Evolutionary conservation across 83 land plant species (phyloP).

Genomic region (Larix sibirica): DNA sequence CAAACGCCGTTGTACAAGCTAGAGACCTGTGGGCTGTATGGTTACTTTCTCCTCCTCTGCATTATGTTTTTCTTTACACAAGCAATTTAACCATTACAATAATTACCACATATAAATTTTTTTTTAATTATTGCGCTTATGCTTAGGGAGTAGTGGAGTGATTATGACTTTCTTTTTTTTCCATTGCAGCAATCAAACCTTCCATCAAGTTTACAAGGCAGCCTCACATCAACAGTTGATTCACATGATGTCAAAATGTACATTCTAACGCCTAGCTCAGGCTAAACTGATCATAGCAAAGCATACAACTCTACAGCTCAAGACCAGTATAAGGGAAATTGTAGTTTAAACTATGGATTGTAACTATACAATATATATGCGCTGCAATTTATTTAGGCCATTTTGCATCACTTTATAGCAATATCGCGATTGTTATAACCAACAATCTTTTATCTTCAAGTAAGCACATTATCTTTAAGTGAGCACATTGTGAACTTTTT

Average conservation of each 20-base stretch:
- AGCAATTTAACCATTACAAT: background rate
- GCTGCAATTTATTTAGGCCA: too few species aligned
- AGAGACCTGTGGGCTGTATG: slow-evolving; percentile 47
- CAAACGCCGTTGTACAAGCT: slow-evolving; percentile 23
- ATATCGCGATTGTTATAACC: too few species aligned
- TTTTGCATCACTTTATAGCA: too few species aligned
- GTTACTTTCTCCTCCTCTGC: background rate
- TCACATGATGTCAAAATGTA: slow-evolving; percentile 54
- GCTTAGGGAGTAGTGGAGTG: background rate
- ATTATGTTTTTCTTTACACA: background rate
- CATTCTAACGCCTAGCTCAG: background rate
- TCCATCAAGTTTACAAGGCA: background rate
- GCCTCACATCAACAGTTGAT: slow-evolving; percentile 24
- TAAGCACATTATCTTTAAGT: too few species aligned
- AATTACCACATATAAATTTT: background rate
- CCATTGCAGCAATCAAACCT: slow-evolving; percentile 15
- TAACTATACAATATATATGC: too few species aligned
- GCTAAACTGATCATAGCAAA: background rate
- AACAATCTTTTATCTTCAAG: too few species aligned
- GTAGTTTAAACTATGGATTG: too few species aligned
- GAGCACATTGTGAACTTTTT: too few species aligned
- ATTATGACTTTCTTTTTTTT: background rate
- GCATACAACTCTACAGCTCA: too few species aligned
- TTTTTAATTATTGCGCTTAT: too few species aligned
- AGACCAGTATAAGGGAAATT: too few species aligned